Evolutionary conservation across 139 green algal species (phyloP).

Genomic region (Yamagishiella unicocca): DNA sequence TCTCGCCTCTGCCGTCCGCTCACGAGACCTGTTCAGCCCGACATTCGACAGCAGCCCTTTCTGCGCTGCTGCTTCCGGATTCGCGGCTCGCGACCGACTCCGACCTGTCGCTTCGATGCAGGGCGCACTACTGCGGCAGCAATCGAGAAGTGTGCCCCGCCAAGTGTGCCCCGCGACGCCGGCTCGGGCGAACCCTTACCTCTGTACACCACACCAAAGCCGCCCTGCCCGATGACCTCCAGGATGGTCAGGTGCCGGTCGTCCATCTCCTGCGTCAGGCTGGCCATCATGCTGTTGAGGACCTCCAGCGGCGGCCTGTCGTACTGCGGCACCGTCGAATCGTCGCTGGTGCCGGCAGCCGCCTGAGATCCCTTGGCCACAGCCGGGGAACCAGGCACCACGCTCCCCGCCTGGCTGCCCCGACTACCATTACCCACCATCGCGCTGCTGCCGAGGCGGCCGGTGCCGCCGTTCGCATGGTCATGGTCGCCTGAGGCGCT

Average conservation of each 20-base stretch:
- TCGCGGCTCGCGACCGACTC: too few species aligned
- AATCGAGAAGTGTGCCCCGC: too few species aligned
- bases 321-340: not conserved
- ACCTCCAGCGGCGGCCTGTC: slow-evolving; percentile 38
- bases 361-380: not conserved
- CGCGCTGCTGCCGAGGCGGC: not conserved
- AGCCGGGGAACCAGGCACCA: not conserved
- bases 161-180: too few species aligned
- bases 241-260: slow-evolving; percentile 53
- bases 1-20: too few species aligned
- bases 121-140: too few species aligned
- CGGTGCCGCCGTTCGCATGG: not conserved
- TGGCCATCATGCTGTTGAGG: slow-evolving; percentile 27
- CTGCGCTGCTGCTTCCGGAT: too few species aligned
- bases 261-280: slow-evolving; percentile 35
- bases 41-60: too few species aligned
- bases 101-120: too few species aligned
- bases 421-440: too few species aligned
- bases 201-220: slow-evolving; percentile 57
- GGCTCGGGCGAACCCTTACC: too few species aligned
- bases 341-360: slow-evolving; percentile 20
- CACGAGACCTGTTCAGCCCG: too few species aligned
- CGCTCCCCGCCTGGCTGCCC: not conserved
- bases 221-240: slow-evolving; percentile 56
- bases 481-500: not conserved